Evolutionary conservation across 139 green algal species (phyloP).

Genomic region (Chlamydomonas applanata): DNA sequence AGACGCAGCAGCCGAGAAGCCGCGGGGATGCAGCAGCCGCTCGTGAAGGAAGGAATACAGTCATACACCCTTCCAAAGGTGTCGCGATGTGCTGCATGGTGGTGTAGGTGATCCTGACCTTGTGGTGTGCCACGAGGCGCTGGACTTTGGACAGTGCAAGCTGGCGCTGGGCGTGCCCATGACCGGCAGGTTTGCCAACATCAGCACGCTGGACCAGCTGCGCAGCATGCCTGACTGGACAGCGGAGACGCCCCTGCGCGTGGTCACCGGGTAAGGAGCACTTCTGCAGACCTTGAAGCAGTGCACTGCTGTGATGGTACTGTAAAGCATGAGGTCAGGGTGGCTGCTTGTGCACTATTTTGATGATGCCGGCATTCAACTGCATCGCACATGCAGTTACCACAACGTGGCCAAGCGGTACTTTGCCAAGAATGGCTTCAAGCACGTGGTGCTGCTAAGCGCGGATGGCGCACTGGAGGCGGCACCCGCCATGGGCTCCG

Average conservation of each 20-base stretch:
- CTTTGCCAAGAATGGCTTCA: slow-evolving; percentile 84
- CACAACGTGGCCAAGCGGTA: slow-evolving; percentile 66
- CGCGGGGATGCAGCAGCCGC: too few species aligned
- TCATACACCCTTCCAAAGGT: too few species aligned
- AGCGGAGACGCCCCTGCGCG: slow-evolving; percentile 70
- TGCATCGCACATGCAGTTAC: slow-evolving; percentile 31
- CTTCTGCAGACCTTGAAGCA: too few species aligned
- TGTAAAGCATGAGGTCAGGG: not conserved
- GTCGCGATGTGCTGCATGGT: too few species aligned
- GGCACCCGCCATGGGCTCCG: slow-evolving; percentile 92
- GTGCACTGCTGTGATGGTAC: too few species aligned
- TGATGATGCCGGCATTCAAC: not conserved
- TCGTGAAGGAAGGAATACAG: too few species aligned
- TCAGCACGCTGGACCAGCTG: slow-evolving; percentile 73
- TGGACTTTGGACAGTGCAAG: slow-evolving; percentile 92
- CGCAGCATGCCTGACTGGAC: slow-evolving; percentile 81
- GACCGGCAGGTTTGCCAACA: slow-evolving; percentile 42
- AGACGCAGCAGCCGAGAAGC: too few species aligned
- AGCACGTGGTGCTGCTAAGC: slow-evolving; percentile 80
- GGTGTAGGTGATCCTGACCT: slow-evolving; percentile 60
- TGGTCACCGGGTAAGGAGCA: slow-evolving; percentile 45
- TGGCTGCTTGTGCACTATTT: not conserved
- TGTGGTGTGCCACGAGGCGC: slow-evolving; percentile 69
- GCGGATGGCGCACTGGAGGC: slow-evolving; percentile 95
- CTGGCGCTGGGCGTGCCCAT: slow-evolving; percentile 90